phyloP scores from a whole-genome alignment of 371 early-diverging fungal species.

The Apophysomyces trapeziformis region DNA sequence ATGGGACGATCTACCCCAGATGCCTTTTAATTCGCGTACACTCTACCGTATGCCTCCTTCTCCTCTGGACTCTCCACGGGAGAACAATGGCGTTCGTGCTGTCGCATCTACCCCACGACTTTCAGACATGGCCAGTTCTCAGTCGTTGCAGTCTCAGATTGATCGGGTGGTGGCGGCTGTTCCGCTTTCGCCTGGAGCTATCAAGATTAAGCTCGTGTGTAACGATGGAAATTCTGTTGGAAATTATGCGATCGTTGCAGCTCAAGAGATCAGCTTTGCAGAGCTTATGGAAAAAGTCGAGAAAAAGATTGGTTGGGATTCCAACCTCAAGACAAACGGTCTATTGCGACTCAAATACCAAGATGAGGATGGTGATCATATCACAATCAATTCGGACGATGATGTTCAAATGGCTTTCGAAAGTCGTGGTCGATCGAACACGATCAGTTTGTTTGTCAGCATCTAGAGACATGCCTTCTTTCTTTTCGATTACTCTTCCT shows the following conservation, averaged over 20 bases:
- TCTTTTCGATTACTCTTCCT: neutral
- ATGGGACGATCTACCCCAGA: constrained; percentile 29
- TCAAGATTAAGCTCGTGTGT: constrained; percentile 88
- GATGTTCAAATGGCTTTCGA: constrained; percentile 93
- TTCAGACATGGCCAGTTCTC: constrained; percentile 26
- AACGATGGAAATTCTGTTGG: constrained; percentile 85
- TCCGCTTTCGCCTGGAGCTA: constrained; percentile 16
- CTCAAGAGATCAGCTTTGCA: constrained; percentile 66
- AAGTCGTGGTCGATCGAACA: constrained; percentile 46
- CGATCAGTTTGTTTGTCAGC: constrained; percentile 38
- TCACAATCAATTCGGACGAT: constrained; percentile 84
- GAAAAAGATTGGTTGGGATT: constrained; percentile 83
- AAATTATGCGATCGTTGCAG: constrained; percentile 82
- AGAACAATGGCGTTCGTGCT: constrained; percentile 26
- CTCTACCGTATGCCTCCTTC: constrained; percentile 30
- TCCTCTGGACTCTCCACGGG: constrained; percentile 21
- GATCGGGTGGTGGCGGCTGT: constrained; percentile 25
- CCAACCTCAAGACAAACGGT: constrained; percentile 46
- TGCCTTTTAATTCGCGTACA: constrained; percentile 32
- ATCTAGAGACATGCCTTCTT: constrained; percentile 17
- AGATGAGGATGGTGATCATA: constrained; percentile 91
- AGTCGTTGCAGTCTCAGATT: constrained; percentile 21
- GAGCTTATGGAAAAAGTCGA: constrained; percentile 84
- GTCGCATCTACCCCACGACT: constrained; percentile 66
- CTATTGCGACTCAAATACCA: constrained; percentile 79